Conservation (phyloP, 306 rosid genomes). For the Citrullus mucosospermus region DNA sequence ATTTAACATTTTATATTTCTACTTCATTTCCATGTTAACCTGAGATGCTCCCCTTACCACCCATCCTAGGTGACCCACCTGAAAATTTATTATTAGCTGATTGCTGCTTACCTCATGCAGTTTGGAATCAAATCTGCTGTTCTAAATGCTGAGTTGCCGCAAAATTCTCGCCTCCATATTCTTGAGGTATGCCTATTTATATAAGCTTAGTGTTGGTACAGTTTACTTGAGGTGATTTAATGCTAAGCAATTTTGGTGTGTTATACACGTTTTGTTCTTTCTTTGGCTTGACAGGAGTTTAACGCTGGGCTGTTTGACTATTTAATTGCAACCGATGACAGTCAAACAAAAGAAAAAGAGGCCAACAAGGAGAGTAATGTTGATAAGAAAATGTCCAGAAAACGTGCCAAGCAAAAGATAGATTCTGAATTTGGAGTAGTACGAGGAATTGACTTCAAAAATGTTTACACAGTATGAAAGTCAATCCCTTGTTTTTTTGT, state of each 20-base stretch:
- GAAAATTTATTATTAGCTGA: not conserved
- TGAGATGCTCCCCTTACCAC: not conserved
- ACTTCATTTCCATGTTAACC: not conserved
- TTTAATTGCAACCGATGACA: constrained; percentile 77
- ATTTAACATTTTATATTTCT: not conserved
- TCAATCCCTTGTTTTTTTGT: not conserved
- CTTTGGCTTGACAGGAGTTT: constrained; percentile 63
- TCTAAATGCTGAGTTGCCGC: constrained; percentile 93
- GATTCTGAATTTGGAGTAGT: constrained; percentile 97
- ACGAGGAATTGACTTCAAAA: constrained; percentile 87
- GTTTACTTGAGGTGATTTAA: not conserved
- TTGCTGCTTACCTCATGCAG: constrained; percentile 24
- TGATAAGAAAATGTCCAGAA: constrained; percentile 34
- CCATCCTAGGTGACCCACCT: not conserved
- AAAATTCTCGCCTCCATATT: constrained; percentile 93
- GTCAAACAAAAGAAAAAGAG: constrained; percentile 61
- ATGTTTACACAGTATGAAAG: constrained; percentile 72
- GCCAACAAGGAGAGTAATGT: constrained; percentile 30
- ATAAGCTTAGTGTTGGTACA: constrained; percentile 1
- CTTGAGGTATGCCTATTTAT: constrained; percentile 53
- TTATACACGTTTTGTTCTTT: not conserved
- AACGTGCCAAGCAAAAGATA: constrained; percentile 34
- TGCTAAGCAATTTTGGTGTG: not conserved
- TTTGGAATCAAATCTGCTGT: constrained; percentile 93
- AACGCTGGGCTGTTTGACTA: constrained; percentile 97